Evolutionary conservation across 2,329 filamentous ascomycete genomes (phyloP).

Genomic region (Fusarium begoniae): DNA sequence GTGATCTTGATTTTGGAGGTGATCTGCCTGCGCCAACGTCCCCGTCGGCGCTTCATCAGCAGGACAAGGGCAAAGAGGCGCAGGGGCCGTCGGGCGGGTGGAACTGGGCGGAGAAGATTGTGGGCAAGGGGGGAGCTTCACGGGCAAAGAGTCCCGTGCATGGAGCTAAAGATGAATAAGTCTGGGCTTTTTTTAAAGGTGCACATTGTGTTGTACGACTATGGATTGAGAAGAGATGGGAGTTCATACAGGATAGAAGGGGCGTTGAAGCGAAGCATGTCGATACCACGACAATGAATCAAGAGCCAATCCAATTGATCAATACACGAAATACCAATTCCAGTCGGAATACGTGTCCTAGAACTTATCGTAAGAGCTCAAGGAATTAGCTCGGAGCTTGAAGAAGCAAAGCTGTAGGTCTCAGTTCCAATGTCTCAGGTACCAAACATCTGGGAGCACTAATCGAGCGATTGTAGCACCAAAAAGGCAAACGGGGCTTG

Average conservation of each 20-base stretch:
- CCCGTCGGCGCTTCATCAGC: constrained; percentile 22
- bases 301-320: not conserved
- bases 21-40: constrained; percentile 29
- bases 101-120: constrained; percentile 66
- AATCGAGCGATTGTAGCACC: not conserved
- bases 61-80: constrained; percentile 35
- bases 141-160: constrained; percentile 44
- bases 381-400: constrained; percentile 1
- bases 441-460: constrained; percentile 9
- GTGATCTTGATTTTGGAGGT: constrained; percentile 41
- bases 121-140: constrained; percentile 53
- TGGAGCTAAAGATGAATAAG: constrained; percentile 19
- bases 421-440: constrained; percentile 30
- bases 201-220: constrained; percentile 9
- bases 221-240: not conserved
- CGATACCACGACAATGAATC: constrained; percentile 6
- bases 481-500: not conserved
- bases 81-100: constrained; percentile 46
- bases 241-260: constrained; percentile 30
- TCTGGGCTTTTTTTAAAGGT: not conserved
- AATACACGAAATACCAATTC: not conserved
- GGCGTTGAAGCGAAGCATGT: constrained; percentile 9
- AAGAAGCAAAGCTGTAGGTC: constrained; percentile 22
- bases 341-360: not conserved
- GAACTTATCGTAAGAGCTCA: not conserved